Evolutionary conservation across 345 rosid species (phyloP).

Genomic region (Streptanthus diversifolius): DNA sequence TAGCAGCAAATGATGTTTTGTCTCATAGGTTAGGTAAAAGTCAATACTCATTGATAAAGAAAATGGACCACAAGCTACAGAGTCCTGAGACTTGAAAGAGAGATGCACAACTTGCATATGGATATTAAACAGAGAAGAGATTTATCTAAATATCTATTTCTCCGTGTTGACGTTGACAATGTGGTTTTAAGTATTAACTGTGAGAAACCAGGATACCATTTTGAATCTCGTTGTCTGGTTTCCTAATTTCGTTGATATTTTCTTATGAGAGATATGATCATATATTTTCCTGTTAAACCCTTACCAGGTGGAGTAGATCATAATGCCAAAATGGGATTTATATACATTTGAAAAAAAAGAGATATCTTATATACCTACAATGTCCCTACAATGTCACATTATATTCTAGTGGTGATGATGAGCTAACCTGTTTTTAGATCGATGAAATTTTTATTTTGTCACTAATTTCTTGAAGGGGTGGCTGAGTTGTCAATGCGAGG

Average conservation of each 20-base stretch:
- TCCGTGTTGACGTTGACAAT: conserved; percentile 5
- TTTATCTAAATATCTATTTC: conserved; percentile 16
- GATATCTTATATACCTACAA: neutral
- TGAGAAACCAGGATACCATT: neutral
- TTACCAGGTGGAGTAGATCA: neutral
- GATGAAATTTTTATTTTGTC: conserved; percentile 10
- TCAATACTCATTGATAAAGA: neutral
- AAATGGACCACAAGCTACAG: conserved; percentile 30
- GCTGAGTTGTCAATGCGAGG: conserved; percentile 72
- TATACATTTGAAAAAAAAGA: neutral
- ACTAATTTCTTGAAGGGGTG: conserved; percentile 46
- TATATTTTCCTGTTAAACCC: neutral
- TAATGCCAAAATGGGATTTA: neutral
- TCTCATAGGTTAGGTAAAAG: conserved; percentile 25
- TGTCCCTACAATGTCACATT: neutral
- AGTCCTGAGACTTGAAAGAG: neutral
- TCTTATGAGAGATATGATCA: neutral
- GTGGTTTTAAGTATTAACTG: neutral
- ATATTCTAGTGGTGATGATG: neutral
- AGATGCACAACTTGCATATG: conserved; percentile 28
- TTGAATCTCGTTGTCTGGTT: neutral
- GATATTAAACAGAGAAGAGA: conserved; percentile 3
- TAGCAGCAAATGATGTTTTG: conserved; percentile 15
- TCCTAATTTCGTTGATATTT: neutral
- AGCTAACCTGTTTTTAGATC: conserved; percentile 16